Conservation (phyloP, 306 rosid species). For the Comarum palustre region DNA sequence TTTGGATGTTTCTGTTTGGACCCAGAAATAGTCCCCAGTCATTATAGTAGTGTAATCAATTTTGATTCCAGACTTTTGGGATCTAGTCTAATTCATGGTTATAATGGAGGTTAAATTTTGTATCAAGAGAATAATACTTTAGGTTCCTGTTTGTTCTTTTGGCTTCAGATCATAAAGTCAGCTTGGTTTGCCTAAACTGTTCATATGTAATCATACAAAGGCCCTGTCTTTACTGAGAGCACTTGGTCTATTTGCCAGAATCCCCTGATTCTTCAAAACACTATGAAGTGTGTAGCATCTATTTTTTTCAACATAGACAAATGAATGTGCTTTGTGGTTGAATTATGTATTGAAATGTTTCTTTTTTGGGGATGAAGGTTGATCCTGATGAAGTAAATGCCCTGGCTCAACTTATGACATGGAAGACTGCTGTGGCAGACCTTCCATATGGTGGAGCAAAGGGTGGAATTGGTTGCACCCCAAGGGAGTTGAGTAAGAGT, state of each 20-base stretch:
- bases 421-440: conserved; percentile 70
- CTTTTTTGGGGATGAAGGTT: conserved; percentile 36
- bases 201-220: conserved; percentile 7
- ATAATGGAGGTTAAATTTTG: not conserved
- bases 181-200: conserved; percentile 7
- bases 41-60: not conserved
- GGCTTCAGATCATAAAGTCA: not conserved
- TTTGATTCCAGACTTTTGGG: not conserved
- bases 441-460: conserved; percentile 71
- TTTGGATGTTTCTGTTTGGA: not conserved
- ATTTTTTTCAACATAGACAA: not conserved
- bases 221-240: not conserved
- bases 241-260: not conserved
- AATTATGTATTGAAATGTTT: conserved; percentile 8
- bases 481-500: conserved; percentile 44
- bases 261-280: not conserved
- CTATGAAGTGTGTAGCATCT: not conserved
- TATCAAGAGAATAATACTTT: not conserved
- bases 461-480: conserved; percentile 67
- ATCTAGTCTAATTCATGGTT: not conserved
- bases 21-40: not conserved
- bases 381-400: conserved; percentile 72
- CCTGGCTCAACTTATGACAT: conserved; percentile 64
- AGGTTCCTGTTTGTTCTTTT: not conserved
- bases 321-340: not conserved